Base-by-base conservation (phyloP, 345 rosid genomes). In the Corymbia maculata region DNA sequence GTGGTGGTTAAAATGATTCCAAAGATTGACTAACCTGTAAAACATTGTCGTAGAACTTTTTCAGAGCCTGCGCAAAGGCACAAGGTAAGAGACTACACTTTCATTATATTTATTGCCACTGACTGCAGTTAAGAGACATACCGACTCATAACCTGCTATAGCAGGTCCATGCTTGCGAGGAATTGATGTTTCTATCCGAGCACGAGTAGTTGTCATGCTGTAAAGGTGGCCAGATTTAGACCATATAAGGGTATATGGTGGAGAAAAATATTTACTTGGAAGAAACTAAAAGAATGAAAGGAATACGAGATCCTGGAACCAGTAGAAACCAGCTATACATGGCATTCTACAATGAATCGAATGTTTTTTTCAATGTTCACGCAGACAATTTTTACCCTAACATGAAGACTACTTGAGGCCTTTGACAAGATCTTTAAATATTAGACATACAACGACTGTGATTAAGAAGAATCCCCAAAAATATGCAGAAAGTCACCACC, bases 141-240 rank as follows among this genome's bases (percentile, higher is more conserved):
- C 97, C 88, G 96, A 89, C 89, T 97, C 98, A 92, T 97, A 97
- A 91, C 98, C 99, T 87, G 98, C 99, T 91, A 97, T 93, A 10
- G 99, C 99, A 92, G 99, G 99, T 64, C 99, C 99, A 91, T 96
- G 99, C 92, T 97, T 97, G 91, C 98, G 96, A 92, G 99, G 99
- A 91, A 97, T 97, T 30, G 97, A 94, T 89, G 97, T 95, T 91
- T 97, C 99, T 91, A 96, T 94, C 79, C 96, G 95, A 85, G 97
- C 91, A 86, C 99, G 94, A 86, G 96, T 94, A 88, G 93, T 96
- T 79, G 99, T 97, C 91, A 97, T 88, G 91, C 99, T 97, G 94
- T 90, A 88, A 89, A 47, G 82, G 59, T 17, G 36, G 64, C 42
- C 7, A 64, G 59, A 86, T 84, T 45, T 85, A 75, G 55, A 86